Conservation (phyloP, 805 yeast species). For the Zygotorulaspora chibaensis region DNA sequence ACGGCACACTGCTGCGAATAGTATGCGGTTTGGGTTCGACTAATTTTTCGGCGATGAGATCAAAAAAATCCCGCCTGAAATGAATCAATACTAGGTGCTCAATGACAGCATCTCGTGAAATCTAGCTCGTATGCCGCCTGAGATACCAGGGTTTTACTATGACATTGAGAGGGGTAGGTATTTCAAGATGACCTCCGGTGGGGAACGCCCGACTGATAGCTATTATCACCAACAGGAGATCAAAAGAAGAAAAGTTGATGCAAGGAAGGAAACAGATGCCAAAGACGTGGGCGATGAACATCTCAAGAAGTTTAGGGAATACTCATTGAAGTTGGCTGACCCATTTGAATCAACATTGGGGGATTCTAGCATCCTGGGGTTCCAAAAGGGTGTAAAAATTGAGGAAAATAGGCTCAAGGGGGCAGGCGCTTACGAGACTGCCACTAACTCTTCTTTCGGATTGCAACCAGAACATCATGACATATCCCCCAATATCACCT, state of each 20-base stretch:
- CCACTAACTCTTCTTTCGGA: slow-evolving; percentile 5
- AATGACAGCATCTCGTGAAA: background rate
- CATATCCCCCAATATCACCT: background rate
- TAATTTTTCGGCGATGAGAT: too few relatives aligned
- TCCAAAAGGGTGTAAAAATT: slow-evolving; percentile 6
- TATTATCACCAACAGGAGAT: slow-evolving; percentile 9
- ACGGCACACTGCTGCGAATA: too few relatives aligned
- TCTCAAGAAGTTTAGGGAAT: background rate
- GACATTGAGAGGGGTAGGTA: slow-evolving; percentile 26
- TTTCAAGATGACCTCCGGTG: slow-evolving; percentile 14
- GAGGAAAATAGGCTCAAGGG: slow-evolving; percentile 1
- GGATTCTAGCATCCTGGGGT: background rate
- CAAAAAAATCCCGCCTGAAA: too few relatives aligned
- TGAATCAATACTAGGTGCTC: too few relatives aligned
- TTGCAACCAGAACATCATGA: slow-evolving; percentile 2
- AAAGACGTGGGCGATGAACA: slow-evolving; percentile 1
- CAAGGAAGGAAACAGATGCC: slow-evolving; percentile 1
- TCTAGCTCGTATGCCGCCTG: slow-evolving; percentile 9
- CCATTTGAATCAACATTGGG: slow-evolving; percentile 11
- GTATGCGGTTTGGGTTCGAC: too few relatives aligned
- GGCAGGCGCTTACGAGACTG: background rate
- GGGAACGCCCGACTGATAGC: slow-evolving; percentile 1
- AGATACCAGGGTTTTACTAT: slow-evolving; percentile 30
- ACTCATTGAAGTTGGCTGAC: slow-evolving; percentile 2
- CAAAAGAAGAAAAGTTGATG: slow-evolving; percentile 11